Evolutionary conservation across 1,284 basidiomycete genomes (phyloP), one percentile per base, ranked within the genome.

Genomic region (Apiotrichum sp.): DNA sequence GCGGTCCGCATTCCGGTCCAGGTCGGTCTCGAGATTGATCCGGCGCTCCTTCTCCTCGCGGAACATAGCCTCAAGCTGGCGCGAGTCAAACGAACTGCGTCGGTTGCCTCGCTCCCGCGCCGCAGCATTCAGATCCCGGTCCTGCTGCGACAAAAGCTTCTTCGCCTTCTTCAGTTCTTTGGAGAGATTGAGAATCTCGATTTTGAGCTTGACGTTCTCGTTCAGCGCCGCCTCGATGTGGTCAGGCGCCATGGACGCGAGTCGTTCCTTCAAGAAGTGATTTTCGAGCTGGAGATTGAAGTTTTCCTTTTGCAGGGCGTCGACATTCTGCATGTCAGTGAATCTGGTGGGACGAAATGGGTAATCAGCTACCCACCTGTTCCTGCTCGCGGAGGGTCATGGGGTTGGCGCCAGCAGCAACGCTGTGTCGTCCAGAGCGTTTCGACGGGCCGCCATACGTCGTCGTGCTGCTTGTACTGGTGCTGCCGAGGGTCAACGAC

Each of bases 271-370:
- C 49, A 93, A 82, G 71, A 95, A 93, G 72, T 93, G 90, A 5
- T 95, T 89, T 62, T 91, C 89, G 53, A 95, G 82, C 72, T 96
- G 93, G 70, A 96, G 85, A 67, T 87, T 88, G 76, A 95, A 95
- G 78, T 93, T 92, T 73, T 96, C 91, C 73, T 93, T 93, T 79
- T 93, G 93, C 65, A 92, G 81, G 62, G 86, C 86, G 76, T 96
- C 90, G 69, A 95, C 89, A 72, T 93, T 88, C 91, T 95, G 65
- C 40, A n/a, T 4, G 45, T 59, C 39, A 62, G 50, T 47, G 1
- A n/a, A n/a, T 32, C 10, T 2, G 29, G 3, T 4, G 5, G 14
- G 9, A 41, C 40, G 40, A 41, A 5, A 41, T 41, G 40, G 6
- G 1, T 13, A 33, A 3, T 2, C n/a, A n/a, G 41, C 41, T 35